phyloP scores from a whole-genome alignment of 164 flowering plant genomes.

The Dillenia turbinata region DNA sequence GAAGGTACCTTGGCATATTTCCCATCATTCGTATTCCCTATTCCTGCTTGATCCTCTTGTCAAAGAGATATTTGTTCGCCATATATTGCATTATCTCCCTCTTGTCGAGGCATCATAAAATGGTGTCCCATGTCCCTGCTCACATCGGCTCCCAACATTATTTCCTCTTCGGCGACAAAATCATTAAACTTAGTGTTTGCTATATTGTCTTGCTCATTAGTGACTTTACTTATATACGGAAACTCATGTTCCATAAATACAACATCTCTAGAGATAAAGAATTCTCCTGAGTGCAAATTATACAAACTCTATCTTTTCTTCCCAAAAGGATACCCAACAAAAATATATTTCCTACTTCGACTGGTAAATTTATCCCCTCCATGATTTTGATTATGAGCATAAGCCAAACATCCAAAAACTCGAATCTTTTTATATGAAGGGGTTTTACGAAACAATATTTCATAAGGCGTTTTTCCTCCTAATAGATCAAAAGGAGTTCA shows the following conservation, averaged over 20 bases:
- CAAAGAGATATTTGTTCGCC: too few relatives aligned
- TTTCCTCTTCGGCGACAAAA: too few relatives aligned
- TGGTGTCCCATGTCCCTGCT: too few relatives aligned
- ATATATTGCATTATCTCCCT: too few relatives aligned
- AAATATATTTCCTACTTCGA: neutral
- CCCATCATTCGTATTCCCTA: too few relatives aligned
- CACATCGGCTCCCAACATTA: too few relatives aligned
- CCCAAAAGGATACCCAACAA: slow-evolving; percentile 4
- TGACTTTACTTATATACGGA: too few relatives aligned
- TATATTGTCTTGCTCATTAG: too few relatives aligned
- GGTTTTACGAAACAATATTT: neutral
- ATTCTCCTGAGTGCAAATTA: neutral
- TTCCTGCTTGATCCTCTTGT: too few relatives aligned
- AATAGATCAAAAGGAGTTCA: neutral
- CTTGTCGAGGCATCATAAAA: too few relatives aligned
- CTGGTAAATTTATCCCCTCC: slow-evolving; percentile 1
- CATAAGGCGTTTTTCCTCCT: neutral
- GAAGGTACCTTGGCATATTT: too few relatives aligned
- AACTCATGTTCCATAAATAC: neutral
- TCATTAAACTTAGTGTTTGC: too few relatives aligned
- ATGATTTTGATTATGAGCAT: neutral
- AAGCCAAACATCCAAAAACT: neutral
- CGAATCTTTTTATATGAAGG: neutral
- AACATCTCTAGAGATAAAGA: neutral
- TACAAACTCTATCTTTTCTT: neutral